A percentile compares a stretch with the other conserved stretches of the same genome.
Conservation (phyloP, 2,329 filamentous ascomycete species). For the Epichloe typhina region DNA sequence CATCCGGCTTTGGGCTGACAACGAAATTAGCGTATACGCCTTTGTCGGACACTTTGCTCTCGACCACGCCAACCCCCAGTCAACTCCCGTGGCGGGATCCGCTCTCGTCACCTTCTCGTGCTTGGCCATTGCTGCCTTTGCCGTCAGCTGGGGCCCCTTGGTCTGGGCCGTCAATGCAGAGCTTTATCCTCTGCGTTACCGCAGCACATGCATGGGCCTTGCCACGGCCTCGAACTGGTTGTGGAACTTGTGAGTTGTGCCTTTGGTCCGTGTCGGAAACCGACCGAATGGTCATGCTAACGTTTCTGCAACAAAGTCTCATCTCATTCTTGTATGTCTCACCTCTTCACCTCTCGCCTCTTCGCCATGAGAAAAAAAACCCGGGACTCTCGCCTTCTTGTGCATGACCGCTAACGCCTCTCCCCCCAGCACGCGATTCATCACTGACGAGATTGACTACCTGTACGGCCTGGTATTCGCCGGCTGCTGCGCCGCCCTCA, state of each 20-base stretch:
- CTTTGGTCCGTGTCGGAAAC: neutral
- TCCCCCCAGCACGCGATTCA: constrained; percentile 48
- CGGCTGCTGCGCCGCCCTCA: constrained; percentile 49
- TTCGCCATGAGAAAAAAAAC: neutral
- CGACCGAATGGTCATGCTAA: neutral
- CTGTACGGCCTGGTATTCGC: constrained; percentile 61
- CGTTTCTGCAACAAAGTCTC: constrained; percentile 15
- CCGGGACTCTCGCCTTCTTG: neutral
- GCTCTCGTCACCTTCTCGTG: constrained; percentile 57
- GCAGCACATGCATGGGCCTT: constrained; percentile 40
- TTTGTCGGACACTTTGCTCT: constrained; percentile 35
- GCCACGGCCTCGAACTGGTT: constrained; percentile 47
- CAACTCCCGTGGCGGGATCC: constrained; percentile 36
- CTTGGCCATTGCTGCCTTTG: constrained; percentile 53
- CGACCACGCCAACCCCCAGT: constrained; percentile 26
- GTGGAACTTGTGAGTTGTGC: constrained; percentile 43
- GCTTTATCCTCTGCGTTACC: constrained; percentile 47
- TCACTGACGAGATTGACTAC: constrained; percentile 56
- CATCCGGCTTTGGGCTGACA: too few species aligned
- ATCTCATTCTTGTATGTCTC: constrained; percentile 32
- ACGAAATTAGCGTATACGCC: constrained; percentile 26
- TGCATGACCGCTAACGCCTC: constrained; percentile 11
- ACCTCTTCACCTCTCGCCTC: neutral
- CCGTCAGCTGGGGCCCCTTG: constrained; percentile 58
- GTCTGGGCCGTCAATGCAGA: constrained; percentile 54